Evolutionary conservation across 106 monocot species (phyloP), one percentile per base, ranked within the genome.

Genomic region (Narthecium ossifragum): DNA sequence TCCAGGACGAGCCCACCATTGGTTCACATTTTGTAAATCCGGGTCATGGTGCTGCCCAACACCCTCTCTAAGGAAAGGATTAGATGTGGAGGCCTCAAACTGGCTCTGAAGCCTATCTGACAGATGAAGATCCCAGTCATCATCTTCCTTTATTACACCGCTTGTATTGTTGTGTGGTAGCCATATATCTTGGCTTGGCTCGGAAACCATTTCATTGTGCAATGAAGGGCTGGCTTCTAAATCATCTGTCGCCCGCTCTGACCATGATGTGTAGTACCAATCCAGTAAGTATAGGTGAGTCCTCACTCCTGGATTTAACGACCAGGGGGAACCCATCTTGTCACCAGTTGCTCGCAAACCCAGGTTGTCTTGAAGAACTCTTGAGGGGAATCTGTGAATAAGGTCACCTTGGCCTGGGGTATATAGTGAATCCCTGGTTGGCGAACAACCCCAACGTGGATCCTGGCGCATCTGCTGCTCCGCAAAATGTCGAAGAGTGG

Each of bases 211-310:
- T 30, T 60, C 61, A 57, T 51, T 15, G 34, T 24, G 21, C 24
- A 49, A 34, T 13, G 49, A 27, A 8, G 66, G 48, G 7, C 39
- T 34, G 26, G 18, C 23, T 41, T 32, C 63, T 46, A 41, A 8
- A 26, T 36, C 31, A 20, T 70, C 41, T 14, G 5, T 20, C 2
- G 6, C 34, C 38, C 39, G 24, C 14, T 57, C 37, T 25, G 70
- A 73, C 8, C 40, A 69, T 27, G 64, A 68, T 6, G 49, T 63
- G 65, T 94, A 94, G 48, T 85, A 94, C 77, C 70, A 75, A 55
- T 94, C 85, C 4, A 89, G 63, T 21, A 91, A 26, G 60, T 86
- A 91, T 1, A 73, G 91, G 33, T 71, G 76, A 23, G 64, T 60
- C 31, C 67, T 73, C 41, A 77, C 82, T 17, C 82, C 73, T 25